Conservation (phyloP, 2,329 filamentous ascomycete genomes). For the Arthrobotrys sphaeroides region DNA sequence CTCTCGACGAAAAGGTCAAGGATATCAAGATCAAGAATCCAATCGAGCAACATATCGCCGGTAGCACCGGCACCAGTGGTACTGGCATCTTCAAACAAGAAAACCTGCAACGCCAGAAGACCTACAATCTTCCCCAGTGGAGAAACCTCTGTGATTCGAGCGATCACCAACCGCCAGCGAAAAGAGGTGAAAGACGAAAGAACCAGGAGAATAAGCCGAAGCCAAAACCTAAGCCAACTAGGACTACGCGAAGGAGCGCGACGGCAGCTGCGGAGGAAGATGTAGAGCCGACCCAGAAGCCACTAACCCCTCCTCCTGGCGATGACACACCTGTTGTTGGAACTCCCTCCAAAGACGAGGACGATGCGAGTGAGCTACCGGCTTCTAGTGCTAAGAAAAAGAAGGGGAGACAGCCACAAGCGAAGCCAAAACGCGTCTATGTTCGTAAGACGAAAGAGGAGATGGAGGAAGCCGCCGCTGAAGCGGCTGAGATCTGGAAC, state of each 20-base stretch:
- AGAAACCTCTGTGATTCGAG: conserved; percentile 90
- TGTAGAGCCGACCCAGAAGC: conserved; percentile 62
- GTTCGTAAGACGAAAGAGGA: conserved; percentile 56
- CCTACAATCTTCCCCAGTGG: conserved; percentile 98
- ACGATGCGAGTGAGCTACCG: background rate
- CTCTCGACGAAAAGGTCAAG: conserved; percentile 86
- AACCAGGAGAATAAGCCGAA: conserved; percentile 58
- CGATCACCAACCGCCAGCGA: conserved; percentile 92
- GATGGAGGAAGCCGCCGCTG: conserved; percentile 37
- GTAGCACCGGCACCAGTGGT: conserved; percentile 69
- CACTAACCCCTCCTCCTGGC: conserved; percentile 62
- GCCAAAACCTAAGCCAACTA: conserved; percentile 43
- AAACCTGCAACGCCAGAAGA: conserved; percentile 94
- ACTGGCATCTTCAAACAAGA: conserved; percentile 90
- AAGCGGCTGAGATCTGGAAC: conserved; percentile 72
- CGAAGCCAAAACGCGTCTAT: conserved; percentile 55
- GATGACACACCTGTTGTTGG: conserved; percentile 60
- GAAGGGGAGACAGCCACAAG: conserved; percentile 45
- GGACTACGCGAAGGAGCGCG: conserved; percentile 57
- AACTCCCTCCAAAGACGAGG: conserved; percentile 53
- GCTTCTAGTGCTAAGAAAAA: conserved; percentile 40
- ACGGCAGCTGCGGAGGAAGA: conserved; percentile 54
- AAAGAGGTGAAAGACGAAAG: conserved; percentile 80
- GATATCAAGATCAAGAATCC: conserved; percentile 93
- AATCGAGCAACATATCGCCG: conserved; percentile 98